phyloP scores from a whole-genome alignment of 108 stramenopile species.

The Aurantiochytrium sp. region DNA sequence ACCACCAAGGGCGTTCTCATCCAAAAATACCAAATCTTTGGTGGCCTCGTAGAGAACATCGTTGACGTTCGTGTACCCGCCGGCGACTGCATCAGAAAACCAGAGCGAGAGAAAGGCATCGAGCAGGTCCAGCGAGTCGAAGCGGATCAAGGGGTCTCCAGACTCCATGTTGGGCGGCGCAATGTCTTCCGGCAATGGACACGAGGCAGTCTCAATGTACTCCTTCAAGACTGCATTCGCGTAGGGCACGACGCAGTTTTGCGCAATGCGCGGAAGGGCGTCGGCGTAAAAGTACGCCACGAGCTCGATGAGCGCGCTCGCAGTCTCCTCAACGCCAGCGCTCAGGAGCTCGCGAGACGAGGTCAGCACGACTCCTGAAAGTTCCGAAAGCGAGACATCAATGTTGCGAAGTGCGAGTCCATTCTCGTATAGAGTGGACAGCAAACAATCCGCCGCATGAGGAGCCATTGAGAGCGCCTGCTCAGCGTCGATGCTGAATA shows the following conservation, averaged over 20 bases:
- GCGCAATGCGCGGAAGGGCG: background rate
- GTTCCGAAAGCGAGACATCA: background rate
- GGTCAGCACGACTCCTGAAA: background rate
- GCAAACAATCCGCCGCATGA: background rate
- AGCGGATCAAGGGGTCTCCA: background rate
- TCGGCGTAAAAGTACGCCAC: background rate
- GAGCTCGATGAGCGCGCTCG: background rate
- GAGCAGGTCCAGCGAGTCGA: background rate
- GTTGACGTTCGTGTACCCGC: background rate
- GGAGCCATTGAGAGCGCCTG: background rate
- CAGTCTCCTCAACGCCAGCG: background rate
- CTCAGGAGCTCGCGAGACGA: background rate
- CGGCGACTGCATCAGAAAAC: background rate
- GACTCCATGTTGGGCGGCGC: background rate
- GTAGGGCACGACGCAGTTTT: background rate
- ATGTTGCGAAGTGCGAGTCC: background rate
- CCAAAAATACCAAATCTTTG: background rate
- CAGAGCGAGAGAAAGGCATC: background rate
- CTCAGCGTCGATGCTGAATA: background rate
- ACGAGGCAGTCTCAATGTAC: background rate
- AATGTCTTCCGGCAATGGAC: background rate
- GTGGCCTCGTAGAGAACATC: background rate
- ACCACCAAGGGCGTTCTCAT: background rate
- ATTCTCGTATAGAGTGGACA: background rate
- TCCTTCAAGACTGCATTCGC: background rate